Evolutionary conservation across 2,329 filamentous ascomycete genomes (phyloP).

Genomic region (Xylogone sp.): DNA sequence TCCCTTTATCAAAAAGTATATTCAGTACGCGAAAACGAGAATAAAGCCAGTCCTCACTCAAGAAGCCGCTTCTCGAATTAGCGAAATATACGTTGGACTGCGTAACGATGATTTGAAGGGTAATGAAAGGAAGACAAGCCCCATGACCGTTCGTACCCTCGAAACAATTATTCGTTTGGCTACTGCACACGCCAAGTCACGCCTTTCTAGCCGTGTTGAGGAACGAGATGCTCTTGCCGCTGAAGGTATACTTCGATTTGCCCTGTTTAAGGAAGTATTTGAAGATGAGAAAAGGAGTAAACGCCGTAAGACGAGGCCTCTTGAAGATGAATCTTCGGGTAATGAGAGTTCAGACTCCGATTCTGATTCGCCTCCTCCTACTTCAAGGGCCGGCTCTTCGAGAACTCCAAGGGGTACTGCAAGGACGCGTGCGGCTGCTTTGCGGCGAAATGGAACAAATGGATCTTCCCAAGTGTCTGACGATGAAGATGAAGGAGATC

Average conservation of each 20-base stretch:
- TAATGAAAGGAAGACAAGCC: slow-evolving; percentile 88
- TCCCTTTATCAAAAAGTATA: slow-evolving; percentile 98
- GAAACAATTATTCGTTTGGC: slow-evolving; percentile 98
- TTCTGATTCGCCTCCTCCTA: slow-evolving; percentile 24
- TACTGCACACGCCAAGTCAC: slow-evolving; percentile 90
- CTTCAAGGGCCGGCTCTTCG: slow-evolving; percentile 23
- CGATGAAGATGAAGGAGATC: slow-evolving; percentile 33
- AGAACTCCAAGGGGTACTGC: slow-evolving; percentile 27
- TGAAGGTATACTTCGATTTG: slow-evolving; percentile 87
- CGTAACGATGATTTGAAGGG: slow-evolving; percentile 95
- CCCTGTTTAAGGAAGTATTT: slow-evolving; percentile 94
- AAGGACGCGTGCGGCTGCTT: slow-evolving; percentile 27
- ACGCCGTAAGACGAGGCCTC: slow-evolving; percentile 65
- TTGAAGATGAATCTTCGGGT: slow-evolving; percentile 54
- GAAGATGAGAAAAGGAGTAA: slow-evolving; percentile 77
- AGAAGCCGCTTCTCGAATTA: slow-evolving; percentile 87
- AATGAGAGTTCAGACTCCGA: slow-evolving; percentile 56
- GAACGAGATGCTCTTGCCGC: slow-evolving; percentile 84
- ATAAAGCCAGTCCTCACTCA: slow-evolving; percentile 88
- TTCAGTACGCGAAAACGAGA: slow-evolving; percentile 93
- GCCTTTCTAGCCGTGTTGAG: slow-evolving; percentile 83
- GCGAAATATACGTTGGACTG: slow-evolving; percentile 84
- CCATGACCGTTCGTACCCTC: slow-evolving; percentile 93
- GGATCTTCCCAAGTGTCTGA: slow-evolving; percentile 32
- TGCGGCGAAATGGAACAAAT: slow-evolving; percentile 21